Evolutionary conservation across 2,329 filamentous ascomycete species (phyloP).

Genomic region (Cytospora piceae): DNA sequence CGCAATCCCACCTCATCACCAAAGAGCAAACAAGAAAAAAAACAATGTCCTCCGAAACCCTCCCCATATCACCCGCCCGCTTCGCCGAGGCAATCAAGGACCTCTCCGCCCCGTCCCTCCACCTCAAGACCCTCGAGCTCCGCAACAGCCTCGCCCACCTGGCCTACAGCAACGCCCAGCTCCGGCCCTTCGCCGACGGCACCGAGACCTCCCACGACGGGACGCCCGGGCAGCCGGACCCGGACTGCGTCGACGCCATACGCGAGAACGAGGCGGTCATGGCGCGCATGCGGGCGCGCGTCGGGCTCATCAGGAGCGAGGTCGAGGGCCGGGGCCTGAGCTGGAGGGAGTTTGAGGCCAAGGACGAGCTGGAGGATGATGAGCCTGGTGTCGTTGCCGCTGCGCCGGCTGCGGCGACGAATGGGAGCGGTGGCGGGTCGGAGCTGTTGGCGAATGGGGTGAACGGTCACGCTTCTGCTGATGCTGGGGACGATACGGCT

Average conservation of each 20-base stretch:
- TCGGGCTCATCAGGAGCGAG: conserved; percentile 66
- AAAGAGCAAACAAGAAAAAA: not conserved
- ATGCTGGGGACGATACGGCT: conserved; percentile 22
- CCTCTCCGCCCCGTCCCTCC: conserved; percentile 67
- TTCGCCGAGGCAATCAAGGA: conserved; percentile 71
- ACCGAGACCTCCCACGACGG: conserved; percentile 40
- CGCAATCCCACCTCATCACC: not conserved
- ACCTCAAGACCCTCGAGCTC: conserved; percentile 76
- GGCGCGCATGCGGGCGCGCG: conserved; percentile 66
- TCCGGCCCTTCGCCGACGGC: conserved; percentile 68
- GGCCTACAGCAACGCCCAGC: conserved; percentile 73
- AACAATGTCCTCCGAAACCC: conserved; percentile 64
- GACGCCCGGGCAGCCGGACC: conserved; percentile 51
- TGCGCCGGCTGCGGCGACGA: not conserved
- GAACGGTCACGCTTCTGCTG: conserved; percentile 32
- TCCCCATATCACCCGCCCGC: conserved; percentile 62
- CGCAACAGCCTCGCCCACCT: conserved; percentile 76
- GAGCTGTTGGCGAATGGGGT: conserved; percentile 33
- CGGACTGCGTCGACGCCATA: conserved; percentile 75
- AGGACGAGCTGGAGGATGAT: conserved; percentile 47
- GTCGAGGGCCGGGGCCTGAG: conserved; percentile 61
- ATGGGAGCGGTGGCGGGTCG: conserved; percentile 5
- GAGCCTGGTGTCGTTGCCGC: conserved; percentile 25
- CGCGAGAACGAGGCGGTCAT: conserved; percentile 73
- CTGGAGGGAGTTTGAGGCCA: conserved; percentile 59